Conservation (phyloP, 352 stramenopile genomes). For the Phytophthora sojae region DNA sequence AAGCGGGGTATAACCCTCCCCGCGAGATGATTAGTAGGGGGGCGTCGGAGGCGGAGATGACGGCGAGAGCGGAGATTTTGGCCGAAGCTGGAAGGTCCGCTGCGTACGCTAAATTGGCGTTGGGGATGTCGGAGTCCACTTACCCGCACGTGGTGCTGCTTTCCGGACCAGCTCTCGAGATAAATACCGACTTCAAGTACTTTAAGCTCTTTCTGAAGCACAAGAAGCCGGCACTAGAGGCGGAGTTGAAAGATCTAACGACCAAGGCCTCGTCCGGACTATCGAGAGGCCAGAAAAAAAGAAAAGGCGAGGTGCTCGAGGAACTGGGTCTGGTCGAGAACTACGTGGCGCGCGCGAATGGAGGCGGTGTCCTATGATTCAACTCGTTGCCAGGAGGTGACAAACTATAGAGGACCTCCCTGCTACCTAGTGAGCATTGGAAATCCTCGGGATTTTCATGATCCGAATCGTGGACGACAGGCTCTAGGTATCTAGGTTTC, state of each 20-base stretch:
- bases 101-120: neutral
- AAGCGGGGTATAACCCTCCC: neutral
- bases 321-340: neutral
- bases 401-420: no score
- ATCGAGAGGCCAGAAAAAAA: neutral
- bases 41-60: neutral
- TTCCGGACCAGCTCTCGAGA: neutral
- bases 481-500: no score
- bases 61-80: constrained; percentile 1
- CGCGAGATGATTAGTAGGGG: neutral
- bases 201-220: neutral
- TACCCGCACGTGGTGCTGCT: neutral
- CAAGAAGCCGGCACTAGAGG: neutral
- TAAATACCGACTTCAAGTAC: neutral
- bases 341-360: neutral
- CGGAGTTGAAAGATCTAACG: neutral
- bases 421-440: no score
- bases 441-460: no score
- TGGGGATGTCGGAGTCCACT: neutral
- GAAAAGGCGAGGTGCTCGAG: neutral
- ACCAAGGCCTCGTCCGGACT: no score
- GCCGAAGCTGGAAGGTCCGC: neutral
- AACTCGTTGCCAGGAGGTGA: no score
- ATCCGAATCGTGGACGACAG: no score
- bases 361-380: no score